phyloP scores from a whole-genome alignment of 768 basidiomycete genomes.

The Russula earlei region DNA sequence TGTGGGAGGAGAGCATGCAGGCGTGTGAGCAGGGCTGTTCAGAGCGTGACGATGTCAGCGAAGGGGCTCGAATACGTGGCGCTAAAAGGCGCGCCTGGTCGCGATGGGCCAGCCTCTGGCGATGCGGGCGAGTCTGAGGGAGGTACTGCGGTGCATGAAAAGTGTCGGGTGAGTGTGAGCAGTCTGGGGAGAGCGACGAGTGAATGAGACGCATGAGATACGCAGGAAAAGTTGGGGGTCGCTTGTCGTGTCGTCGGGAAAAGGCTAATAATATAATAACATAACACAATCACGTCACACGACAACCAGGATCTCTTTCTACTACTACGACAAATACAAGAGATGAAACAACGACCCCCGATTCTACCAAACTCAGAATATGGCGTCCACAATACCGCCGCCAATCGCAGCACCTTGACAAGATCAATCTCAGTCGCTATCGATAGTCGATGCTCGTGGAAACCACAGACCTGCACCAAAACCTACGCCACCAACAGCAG shows the following conservation, averaged over 20 bases:
- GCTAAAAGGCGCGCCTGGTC: slow-evolving; percentile 12
- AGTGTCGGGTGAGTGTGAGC: not conserved
- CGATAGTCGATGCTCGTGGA: not conserved
- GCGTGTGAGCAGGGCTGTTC: slow-evolving; percentile 34
- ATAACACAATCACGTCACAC: not conserved
- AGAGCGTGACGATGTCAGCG: not conserved
- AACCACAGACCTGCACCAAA: slow-evolving; percentile 57
- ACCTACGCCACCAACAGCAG: slow-evolving; percentile 55
- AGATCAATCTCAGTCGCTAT: not conserved
- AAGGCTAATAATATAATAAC: too few relatives aligned
- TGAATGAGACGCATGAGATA: slow-evolving; percentile 9
- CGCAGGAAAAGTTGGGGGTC: not conserved
- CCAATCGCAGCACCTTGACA: slow-evolving; percentile 41
- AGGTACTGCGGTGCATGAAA: not conserved
- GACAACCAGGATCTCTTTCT: not conserved
- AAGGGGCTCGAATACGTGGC: not conserved
- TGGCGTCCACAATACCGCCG: slow-evolving; percentile 38
- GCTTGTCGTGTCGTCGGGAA: too few relatives aligned
- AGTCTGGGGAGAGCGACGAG: not conserved
- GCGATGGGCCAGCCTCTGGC: slow-evolving; percentile 11
- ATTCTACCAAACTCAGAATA: slow-evolving; percentile 29
- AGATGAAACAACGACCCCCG: not conserved
- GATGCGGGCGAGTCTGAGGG: not conserved
- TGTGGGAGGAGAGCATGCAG: slow-evolving; percentile 44
- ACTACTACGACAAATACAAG: not conserved